Evolutionary conservation across 148 eudicot species (phyloP), one percentile per base, ranked within the genome.

Genomic region (Arbutus unedo): DNA sequence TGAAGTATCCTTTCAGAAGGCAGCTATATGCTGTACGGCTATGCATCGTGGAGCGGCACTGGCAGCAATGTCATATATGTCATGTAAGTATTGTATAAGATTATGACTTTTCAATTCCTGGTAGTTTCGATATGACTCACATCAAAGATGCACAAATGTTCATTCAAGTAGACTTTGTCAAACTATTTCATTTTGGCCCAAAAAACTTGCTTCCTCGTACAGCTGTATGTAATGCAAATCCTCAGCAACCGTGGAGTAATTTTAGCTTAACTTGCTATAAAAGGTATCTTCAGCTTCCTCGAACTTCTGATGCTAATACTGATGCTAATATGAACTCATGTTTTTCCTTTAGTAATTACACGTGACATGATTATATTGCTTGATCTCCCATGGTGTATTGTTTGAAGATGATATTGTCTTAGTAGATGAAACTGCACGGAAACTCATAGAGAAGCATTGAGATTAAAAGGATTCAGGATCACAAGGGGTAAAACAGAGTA

Each of bases 11-110:
- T 82, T 96, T 68, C 99, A 96, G 87, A 96, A 96, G 87, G 98
- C 98, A 62, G 94, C 95, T 77, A 94, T 96, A 85, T 96, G 97
- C 78, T 92, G 95, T 87, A 96, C 98, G 45, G 98, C 99, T 85
- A 93, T 96, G 98, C 99, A 96, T 87, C 98, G 99, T 78, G 99
- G 98, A 89, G 99, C 98, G 82, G 98, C 99, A 87, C 90, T 96
- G 73, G 90, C 98, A 74, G 99, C 99, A 82, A 93, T 96, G 99
- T 91, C 99, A 44, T 96, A 88, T 90, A 89, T 96, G 85, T 93
- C 97, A 2, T 90, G 99, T 96, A 88, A 91, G 97, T 79, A 67
- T 83, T 23, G 14, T 6, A 59, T 4, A 56, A 56, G 5, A 56
- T 59, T 5, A 5, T 10, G 10, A 64, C 53, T 54, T 55, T 14